A percentile compares a stretch with the other conserved stretches of the same genome.
These are phyloP conservation scores for Aspergillus sp. DNA, from an alignment of 2,329 filamentous ascomycete genomes.

Conservation along the genomic window DNA sequence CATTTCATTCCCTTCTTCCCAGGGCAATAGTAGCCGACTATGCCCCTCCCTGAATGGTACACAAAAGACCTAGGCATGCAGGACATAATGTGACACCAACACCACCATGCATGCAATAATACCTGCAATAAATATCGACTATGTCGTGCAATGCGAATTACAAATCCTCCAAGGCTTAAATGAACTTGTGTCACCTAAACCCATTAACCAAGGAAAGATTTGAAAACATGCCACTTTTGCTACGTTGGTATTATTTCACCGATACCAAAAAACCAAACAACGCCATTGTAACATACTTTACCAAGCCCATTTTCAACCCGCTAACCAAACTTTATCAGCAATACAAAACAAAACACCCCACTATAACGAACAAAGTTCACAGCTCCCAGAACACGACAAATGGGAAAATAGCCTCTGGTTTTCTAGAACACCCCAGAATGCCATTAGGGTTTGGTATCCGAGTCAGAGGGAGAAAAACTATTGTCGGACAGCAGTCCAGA, in stretches of 20 bases:
- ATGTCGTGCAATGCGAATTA: background rate
- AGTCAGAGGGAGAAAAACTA: background rate
- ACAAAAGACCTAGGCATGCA: background rate
- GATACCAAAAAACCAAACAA: background rate
- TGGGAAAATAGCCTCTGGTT: background rate
- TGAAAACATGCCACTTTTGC: no score
- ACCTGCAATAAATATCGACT: background rate
- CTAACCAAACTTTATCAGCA: constrained; percentile 1
- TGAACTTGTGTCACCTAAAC: background rate
- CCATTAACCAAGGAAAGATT: background rate
- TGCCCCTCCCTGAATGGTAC: no score
- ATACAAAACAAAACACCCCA: background rate
- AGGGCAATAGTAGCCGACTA: no score
- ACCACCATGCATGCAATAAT: background rate
- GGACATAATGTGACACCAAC: background rate
- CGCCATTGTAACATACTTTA: background rate
- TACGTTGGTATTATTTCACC: background rate
- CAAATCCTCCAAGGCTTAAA: background rate
- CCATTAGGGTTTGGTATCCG: background rate
- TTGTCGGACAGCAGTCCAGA: constrained; percentile 2
- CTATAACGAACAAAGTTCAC: constrained; percentile 1
- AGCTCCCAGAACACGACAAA: constrained; percentile 10
- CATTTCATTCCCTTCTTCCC: no score
- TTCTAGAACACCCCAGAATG: constrained; percentile 2
- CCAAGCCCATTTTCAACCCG: background rate